phyloP scores from a whole-genome alignment of 345 rosid species.

The Boechera retrofracta region DNA sequence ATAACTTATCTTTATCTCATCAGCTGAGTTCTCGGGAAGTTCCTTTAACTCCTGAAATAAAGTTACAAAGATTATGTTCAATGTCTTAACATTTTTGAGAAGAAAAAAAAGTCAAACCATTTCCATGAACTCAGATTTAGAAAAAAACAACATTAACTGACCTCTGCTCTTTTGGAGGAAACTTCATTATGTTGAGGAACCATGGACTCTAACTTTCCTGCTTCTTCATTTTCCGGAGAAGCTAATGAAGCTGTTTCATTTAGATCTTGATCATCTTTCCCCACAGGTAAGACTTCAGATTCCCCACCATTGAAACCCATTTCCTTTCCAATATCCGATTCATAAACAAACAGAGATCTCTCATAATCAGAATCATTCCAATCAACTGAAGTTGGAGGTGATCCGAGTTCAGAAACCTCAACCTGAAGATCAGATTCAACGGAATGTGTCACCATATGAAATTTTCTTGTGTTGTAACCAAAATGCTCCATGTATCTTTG shows the following conservation, averaged over 20 bases:
- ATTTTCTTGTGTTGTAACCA: conserved; percentile 44
- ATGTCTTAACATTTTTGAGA: background rate
- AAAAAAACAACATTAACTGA: conserved; percentile 36
- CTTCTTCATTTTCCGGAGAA: conserved; percentile 38
- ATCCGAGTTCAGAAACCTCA: conserved; percentile 85
- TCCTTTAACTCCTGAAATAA: conserved; percentile 46
- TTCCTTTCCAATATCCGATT: conserved; percentile 58
- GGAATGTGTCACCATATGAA: conserved; percentile 67
- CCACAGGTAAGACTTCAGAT: conserved; percentile 27
- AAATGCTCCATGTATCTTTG: conserved; percentile 50
- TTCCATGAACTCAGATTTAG: background rate
- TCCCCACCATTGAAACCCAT: conserved; percentile 50
- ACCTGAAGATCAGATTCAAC: conserved; percentile 94
- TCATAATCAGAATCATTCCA: conserved; percentile 59
- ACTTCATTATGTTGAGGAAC: conserved; percentile 32
- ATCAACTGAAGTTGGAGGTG: conserved; percentile 67
- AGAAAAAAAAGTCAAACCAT: background rate
- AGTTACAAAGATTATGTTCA: conserved; percentile 12
- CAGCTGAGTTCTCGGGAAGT: conserved; percentile 42
- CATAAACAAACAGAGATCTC: conserved; percentile 57
- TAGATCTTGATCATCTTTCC: conserved; percentile 33
- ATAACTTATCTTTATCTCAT: conserved; percentile 43
- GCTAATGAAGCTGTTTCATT: conserved; percentile 27
- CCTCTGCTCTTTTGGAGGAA: conserved; percentile 47
- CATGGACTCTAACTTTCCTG: conserved; percentile 26